Conservation (phyloP, 352 stramenopile genomes). For the Globisporangium yorkense region DNA sequence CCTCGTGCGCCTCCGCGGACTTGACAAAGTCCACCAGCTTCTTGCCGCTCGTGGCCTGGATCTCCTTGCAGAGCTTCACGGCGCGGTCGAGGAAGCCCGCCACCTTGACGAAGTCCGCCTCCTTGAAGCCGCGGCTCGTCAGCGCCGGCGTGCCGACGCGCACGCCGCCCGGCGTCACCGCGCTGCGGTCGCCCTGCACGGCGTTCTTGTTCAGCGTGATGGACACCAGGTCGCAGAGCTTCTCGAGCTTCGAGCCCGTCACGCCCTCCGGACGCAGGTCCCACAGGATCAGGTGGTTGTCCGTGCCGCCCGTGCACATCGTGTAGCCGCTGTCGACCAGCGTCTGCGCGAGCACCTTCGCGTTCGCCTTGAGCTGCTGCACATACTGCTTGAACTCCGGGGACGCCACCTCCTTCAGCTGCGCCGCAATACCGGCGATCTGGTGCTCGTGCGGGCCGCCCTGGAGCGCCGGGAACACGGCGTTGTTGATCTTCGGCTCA, state of each 20-base stretch:
- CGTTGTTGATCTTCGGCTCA: conserved; percentile 95
- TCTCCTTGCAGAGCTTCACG: conserved; percentile 91
- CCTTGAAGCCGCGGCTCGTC: conserved; percentile 96
- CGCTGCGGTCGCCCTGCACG: conserved; percentile 94
- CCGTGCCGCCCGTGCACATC: conserved; percentile 96
- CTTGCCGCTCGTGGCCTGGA: conserved; percentile 89
- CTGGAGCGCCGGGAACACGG: conserved; percentile 98
- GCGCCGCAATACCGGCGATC: conserved; percentile 97
- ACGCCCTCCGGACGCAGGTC: conserved; percentile 94
- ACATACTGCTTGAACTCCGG: conserved; percentile 97
- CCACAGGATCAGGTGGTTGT: conserved; percentile 99
- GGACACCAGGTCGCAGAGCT: conserved; percentile 95
- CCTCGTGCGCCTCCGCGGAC: conserved; percentile 75
- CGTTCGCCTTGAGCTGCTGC: conserved; percentile 93
- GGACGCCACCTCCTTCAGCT: conserved; percentile 96
- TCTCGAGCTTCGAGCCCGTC: conserved; percentile 98
- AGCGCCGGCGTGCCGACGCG: conserved; percentile 95
- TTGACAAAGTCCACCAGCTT: conserved; percentile 92
- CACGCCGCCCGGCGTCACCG: conserved; percentile 93
- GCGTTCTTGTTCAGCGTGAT: conserved; percentile 99
- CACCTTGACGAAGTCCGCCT: conserved; percentile 95
- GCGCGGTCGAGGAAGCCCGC: conserved; percentile 94
- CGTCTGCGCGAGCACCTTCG: conserved; percentile 88
- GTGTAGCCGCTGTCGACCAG: conserved; percentile 93
- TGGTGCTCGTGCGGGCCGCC: conserved; percentile 97